phyloP scores from a whole-genome alignment of 2,329 filamentous ascomycete species.

The Lachnellula occidentalis region DNA sequence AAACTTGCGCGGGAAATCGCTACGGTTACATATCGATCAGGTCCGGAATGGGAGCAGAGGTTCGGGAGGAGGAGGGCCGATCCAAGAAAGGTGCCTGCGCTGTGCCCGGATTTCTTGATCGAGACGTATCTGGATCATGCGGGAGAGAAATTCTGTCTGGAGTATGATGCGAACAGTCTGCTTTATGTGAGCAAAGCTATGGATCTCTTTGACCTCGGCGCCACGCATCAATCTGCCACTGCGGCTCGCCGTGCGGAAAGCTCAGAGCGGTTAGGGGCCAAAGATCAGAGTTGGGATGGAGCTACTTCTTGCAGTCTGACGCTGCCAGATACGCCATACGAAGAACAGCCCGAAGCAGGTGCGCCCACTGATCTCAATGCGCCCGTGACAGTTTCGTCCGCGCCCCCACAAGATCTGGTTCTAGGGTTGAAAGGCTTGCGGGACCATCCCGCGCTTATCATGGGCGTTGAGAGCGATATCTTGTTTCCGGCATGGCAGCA shows the following conservation, averaged over 20 bases:
- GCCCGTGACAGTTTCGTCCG: conserved; percentile 36
- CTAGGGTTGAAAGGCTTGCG: conserved; percentile 65
- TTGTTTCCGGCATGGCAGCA: conserved; percentile 98
- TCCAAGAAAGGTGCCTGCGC: conserved; percentile 74
- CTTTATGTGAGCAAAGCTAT: conserved; percentile 98
- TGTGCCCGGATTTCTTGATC: conserved; percentile 97
- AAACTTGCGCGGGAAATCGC: conserved; percentile 96
- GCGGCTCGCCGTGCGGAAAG: conserved; percentile 33
- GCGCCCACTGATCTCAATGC: conserved; percentile 33
- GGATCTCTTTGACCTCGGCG: conserved; percentile 92
- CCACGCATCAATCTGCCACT: conserved; percentile 51
- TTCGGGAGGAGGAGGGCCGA: conserved; percentile 88
- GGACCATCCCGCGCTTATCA: conserved; percentile 76
- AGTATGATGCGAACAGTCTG: conserved; percentile 92
- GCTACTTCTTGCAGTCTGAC: conserved; percentile 67
- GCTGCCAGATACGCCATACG: conserved; percentile 76
- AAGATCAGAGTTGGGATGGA: conserved; percentile 25
- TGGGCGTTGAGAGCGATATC: conserved; percentile 94
- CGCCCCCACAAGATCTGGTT: conserved; percentile 74
- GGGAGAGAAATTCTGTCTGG: conserved; percentile 95
- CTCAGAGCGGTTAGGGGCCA: conserved; percentile 48
- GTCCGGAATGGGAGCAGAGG: conserved; percentile 94
- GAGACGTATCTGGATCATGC: conserved; percentile 98
- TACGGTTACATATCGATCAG: conserved; percentile 93
- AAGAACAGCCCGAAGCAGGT: conserved; percentile 62